These are phyloP conservation scores for Schizosaccharomyces cryophilus DNA, from an alignment of 805 yeast species.

Conservation along the genomic window DNA sequence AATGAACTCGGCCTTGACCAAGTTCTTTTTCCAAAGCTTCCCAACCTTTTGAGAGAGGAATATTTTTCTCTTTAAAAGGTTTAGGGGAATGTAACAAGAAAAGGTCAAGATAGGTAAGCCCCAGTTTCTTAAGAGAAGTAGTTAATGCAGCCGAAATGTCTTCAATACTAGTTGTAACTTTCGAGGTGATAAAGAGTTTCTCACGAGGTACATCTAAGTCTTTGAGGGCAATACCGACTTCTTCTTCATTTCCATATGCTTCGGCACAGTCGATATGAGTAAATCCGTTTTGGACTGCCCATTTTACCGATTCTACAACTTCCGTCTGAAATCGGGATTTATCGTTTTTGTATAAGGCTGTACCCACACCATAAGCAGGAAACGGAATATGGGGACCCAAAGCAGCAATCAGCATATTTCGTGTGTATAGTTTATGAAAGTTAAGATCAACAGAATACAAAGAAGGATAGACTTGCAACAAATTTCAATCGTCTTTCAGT, in stretches of 20 bases:
- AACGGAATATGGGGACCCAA: background rate
- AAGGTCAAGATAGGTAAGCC: conserved; percentile 29
- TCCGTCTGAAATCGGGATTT: background rate
- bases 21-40: conserved; percentile 35
- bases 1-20: conserved; percentile 24
- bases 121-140: conserved; percentile 20
- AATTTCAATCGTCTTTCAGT: background rate
- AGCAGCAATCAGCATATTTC: background rate
- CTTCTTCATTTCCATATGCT: conserved; percentile 11
- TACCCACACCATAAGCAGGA: conserved; percentile 1
- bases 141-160: conserved; percentile 20
- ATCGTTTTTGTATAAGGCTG: background rate
- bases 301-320: conserved; percentile 16
- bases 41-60: conserved; percentile 15
- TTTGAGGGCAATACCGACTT: conserved; percentile 4
- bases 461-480: background rate
- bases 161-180: conserved; percentile 11
- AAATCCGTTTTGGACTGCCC: conserved; percentile 29
- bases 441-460: background rate
- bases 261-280: conserved; percentile 42
- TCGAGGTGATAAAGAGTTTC: conserved; percentile 3
- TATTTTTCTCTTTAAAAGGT: background rate
- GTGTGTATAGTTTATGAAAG: background rate
- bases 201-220: conserved; percentile 3
- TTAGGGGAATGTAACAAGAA: conserved; percentile 32